Base-by-base conservation (phyloP, 2,329 filamentous ascomycete species). In the Dactylellina parvicollis region DNA sequence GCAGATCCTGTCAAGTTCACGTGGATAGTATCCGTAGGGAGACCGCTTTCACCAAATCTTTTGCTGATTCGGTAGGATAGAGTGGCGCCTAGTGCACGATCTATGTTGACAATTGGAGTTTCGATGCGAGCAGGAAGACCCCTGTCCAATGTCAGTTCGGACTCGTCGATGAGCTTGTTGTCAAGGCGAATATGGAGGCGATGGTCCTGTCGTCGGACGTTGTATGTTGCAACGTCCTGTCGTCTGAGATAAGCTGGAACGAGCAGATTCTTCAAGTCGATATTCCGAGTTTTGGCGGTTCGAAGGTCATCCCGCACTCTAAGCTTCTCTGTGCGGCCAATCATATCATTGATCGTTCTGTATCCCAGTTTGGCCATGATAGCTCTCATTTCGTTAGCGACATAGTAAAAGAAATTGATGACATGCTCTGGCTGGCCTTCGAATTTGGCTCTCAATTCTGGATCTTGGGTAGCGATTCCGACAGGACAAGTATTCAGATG, bases 401-500 rank as follows among this genome's bases (percentile, higher is more conserved):
- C 86, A 79, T 97, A 98, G 84, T 97, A 98, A 84, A 96, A 96
- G 85, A 97, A 97, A 86, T 97, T 98, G 82, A 98, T 97, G 67
- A 96, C 93, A 78, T 97, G 92, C 83, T 98, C 94, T 9, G 94
- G 93, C 0, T 92, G 93, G 75, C 94, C 94, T 77, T 89, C 85
- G 82, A 98, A 97, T 83, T 97, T 98, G 85, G 93, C 91, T 73
- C 94, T 88, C 1, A 98, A 86, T 80, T 94, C 90, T n/a, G 92
- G 92, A 78, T 97, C 93, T 80, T 98, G 94, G 0, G 93, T 96
- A 2, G 94, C 94, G 73, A 98, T 96, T 81, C 94, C 94, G 9
- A 97, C 93, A 8, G 93, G 92, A 83, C 93, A 90, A 1, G 90
- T 92, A 79, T 95, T 96, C 59, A 86, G 78, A 77, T 82, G 77